Base-by-base conservation (phyloP, 345 rosid species). In the Erysimum cheiranthoides region DNA sequence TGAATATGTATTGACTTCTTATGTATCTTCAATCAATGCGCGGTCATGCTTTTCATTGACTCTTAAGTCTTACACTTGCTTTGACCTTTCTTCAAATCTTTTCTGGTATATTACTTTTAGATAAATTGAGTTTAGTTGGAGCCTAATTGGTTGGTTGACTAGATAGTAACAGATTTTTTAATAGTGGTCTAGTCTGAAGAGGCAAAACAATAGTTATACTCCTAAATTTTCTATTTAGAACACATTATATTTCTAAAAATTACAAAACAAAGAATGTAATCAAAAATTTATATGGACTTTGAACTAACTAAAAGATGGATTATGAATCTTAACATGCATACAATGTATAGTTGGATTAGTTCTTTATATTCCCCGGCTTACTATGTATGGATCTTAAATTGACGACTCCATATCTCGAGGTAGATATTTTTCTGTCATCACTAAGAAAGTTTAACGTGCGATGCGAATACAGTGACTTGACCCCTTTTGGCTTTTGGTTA, bases 21-120 rank as follows among this genome's bases (percentile, higher is more conserved):
- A 32, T 25, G 36, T 61, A 51, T 43, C 25, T 52, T 40, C 68
- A 50, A 18, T 76, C 61, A 75, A 50, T 46, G 18, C 6, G 50
- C 6, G 50, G 66, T 59, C 45, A 49, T 75, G 70, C 39, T 70
- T 70, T 71, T 57, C 49, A 38, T 64, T 38, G 56, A 11, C 46
- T 47, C 59, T 38, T 30, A 30, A 57, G 36, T n/a, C n/a, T n/a
- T n/a, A n/a, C n/a, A 38, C 47, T 40, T 64, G 62, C 38, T 47
- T 71, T 57, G 76, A 71, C 72, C 51, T 46, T 63, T 58, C 2
- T 10, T 3, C 4, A 0, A n/a, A 46, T 28, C 31, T 6, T 43
- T 17, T 40, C 8, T 6, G 18, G 36, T n/a, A n/a, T n/a, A n/a
- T n/a, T n/a, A n/a, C n/a, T n/a, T n/a, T n/a, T n/a, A n/a, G n/a